phyloP scores from a whole-genome alignment of 108 stramenopile species.

The Conticribra weissflogii region DNA sequence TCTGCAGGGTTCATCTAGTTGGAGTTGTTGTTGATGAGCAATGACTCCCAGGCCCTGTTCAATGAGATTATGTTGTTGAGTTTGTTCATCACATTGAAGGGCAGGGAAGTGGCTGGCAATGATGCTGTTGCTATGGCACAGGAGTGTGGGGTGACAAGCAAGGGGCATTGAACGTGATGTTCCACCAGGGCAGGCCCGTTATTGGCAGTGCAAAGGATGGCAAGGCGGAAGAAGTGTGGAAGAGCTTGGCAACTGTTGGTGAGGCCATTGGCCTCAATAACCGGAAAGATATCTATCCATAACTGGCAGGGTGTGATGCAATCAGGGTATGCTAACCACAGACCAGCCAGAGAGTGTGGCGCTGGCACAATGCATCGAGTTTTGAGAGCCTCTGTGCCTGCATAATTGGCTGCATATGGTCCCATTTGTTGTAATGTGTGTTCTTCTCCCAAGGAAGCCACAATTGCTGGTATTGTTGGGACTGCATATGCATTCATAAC shows the following conservation, averaged over 20 bases:
- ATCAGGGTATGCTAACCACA: conserved; percentile 3
- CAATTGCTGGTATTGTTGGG: background rate
- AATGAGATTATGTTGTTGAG: conserved; percentile 7
- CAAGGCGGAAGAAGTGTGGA: conserved; percentile 11
- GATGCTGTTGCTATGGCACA: background rate
- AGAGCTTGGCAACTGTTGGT: conserved; percentile 2
- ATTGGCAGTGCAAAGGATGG: background rate
- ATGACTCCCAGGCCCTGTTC: background rate
- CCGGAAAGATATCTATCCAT: conserved; percentile 12
- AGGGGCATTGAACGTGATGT: background rate
- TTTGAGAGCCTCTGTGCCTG: conserved; percentile 5
- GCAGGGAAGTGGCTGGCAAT: conserved; percentile 3
- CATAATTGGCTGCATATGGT: background rate
- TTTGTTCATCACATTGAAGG: background rate
- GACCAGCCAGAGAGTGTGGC: conserved; percentile 14
- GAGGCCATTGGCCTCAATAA: conserved; percentile 6
- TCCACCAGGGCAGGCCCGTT: background rate
- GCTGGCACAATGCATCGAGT: conserved; percentile 17
- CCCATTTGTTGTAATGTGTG: background rate
- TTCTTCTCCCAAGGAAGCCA: background rate
- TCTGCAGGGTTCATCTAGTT: conserved; percentile 1
- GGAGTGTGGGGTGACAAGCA: conserved; percentile 3
- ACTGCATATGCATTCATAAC: background rate
- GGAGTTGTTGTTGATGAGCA: conserved; percentile 19
- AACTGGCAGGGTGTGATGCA: conserved; percentile 15